Evolutionary conservation across 2,329 filamentous ascomycete species (phyloP).

Genomic region (Aspergillus carbonarius): DNA sequence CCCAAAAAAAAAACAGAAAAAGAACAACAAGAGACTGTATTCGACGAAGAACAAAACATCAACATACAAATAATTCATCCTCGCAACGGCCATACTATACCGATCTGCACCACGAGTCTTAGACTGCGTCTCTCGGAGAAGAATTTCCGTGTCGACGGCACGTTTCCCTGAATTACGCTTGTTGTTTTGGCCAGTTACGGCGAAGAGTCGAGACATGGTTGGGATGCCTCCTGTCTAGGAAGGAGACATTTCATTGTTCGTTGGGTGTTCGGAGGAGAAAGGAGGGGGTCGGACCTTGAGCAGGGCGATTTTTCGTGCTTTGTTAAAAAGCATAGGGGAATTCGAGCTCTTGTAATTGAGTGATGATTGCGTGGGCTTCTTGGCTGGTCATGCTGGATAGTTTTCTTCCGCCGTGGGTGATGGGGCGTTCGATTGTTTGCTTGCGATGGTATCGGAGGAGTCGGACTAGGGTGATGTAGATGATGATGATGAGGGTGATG

Average conservation of each 20-base stretch:
- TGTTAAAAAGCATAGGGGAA: constrained; percentile 33
- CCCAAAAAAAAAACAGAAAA: too few species aligned
- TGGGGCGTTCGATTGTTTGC: neutral
- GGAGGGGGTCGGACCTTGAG: constrained; percentile 23
- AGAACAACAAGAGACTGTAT: too few species aligned
- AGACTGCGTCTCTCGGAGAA: constrained; percentile 45
- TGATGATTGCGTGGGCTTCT: constrained; percentile 30
- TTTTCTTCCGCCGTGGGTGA: neutral
- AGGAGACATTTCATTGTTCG: too few species aligned
- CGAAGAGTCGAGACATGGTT: constrained; percentile 48
- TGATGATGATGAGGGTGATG: too few species aligned
- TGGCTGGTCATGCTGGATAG: constrained; percentile 33
- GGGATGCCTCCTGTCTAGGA: constrained; percentile 54
- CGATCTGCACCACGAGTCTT: constrained; percentile 40
- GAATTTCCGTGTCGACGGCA: constrained; percentile 48
- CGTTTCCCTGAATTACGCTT: constrained; percentile 47
- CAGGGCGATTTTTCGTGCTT: constrained; percentile 26
- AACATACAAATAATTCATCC: constrained; percentile 57
- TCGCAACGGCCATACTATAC: constrained; percentile 49
- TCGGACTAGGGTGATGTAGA: neutral
- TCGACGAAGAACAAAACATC: too few species aligned
- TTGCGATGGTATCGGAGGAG: constrained; percentile 4
- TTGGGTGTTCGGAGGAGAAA: too few species aligned
- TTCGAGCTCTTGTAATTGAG: constrained; percentile 31
- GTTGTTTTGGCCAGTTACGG: constrained; percentile 47